Evolutionary conservation across 371 early-diverging fungal species (phyloP).

Genomic region (Choanephora cucurbitarum): DNA sequence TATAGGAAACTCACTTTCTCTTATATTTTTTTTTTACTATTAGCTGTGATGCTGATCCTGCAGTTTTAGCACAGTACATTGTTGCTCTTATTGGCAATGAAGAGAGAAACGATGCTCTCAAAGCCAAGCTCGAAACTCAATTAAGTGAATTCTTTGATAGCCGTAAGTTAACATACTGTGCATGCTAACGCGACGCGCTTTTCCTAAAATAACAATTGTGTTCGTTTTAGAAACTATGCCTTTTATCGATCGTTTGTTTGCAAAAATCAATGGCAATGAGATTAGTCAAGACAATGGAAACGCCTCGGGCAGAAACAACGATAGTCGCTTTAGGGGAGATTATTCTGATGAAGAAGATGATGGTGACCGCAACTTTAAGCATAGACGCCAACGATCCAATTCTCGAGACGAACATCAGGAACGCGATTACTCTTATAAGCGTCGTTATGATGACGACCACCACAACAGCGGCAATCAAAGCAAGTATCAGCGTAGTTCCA

Average conservation of each 20-base stretch:
- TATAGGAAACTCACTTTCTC: constrained; percentile 4
- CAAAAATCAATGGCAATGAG: constrained; percentile 40
- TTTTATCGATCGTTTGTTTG: constrained; percentile 70
- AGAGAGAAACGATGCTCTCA: constrained; percentile 42
- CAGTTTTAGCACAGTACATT: constrained; percentile 78
- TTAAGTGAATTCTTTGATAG: constrained; percentile 59
- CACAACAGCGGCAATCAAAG: constrained; percentile 14
- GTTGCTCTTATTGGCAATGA: constrained; percentile 76
- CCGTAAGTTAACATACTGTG: constrained; percentile 43
- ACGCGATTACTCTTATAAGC: constrained; percentile 22
- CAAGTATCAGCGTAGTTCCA: constrained; percentile 27
- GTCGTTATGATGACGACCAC: constrained; percentile 29
- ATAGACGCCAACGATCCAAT: constrained; percentile 60
- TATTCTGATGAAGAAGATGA: constrained; percentile 65
- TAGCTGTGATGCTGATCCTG: constrained; percentile 82
- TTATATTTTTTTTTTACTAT: no score
- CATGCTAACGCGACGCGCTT: neutral
- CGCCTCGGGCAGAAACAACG: neutral
- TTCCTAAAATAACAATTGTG: neutral
- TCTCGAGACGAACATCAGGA: constrained; percentile 33
- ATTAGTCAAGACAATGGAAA: constrained; percentile 9
- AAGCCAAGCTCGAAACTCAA: constrained; percentile 42
- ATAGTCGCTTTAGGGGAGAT: constrained; percentile 40
- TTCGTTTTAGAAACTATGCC: constrained; percentile 62
- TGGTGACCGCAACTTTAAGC: constrained; percentile 75